Conservation (phyloP, 768 basidiomycete species). For the Leccinum variicolor region DNA sequence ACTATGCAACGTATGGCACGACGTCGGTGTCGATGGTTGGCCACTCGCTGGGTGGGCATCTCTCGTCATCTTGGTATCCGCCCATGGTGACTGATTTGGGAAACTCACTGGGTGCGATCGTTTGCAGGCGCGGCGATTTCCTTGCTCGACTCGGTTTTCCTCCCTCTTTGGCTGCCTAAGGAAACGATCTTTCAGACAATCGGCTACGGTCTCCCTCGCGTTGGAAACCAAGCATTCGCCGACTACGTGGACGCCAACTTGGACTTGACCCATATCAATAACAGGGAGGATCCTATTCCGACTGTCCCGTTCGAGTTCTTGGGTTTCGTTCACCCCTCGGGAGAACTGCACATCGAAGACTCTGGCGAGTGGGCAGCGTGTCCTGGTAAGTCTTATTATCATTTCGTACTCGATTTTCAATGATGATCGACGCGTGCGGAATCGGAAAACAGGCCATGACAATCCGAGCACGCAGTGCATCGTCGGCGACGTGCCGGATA, state of each 20-base stretch:
- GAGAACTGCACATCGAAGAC: conserved; percentile 45
- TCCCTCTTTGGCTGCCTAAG: not conserved
- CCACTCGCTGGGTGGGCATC: conserved; percentile 37
- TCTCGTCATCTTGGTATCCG: not conserved
- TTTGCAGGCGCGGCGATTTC: conserved; percentile 34
- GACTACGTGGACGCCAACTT: conserved; percentile 31
- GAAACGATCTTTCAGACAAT: not conserved
- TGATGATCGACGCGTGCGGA: not conserved
- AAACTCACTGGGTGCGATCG: not conserved
- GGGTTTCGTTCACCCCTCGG: conserved; percentile 39
- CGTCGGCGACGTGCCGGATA: conserved; percentile 30
- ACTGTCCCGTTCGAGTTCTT: conserved; percentile 33
- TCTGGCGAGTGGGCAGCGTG: conserved; percentile 51
- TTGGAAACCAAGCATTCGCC: not conserved
- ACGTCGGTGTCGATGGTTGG: conserved; percentile 43
- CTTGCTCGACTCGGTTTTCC: conserved; percentile 8
- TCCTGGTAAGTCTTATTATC: conserved; percentile 34
- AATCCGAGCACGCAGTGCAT: conserved; percentile 42
- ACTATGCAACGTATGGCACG: conserved; percentile 34
- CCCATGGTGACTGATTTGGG: not conserved
- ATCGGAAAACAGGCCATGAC: conserved; percentile 45
- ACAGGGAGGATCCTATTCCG: conserved; percentile 41
- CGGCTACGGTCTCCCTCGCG: conserved; percentile 23
- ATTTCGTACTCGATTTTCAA: not conserved
- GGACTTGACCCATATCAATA: conserved; percentile 53